phyloP scores from a whole-genome alignment of 1,139 yeast genomes.

The Waltiozyma sp. region DNA sequence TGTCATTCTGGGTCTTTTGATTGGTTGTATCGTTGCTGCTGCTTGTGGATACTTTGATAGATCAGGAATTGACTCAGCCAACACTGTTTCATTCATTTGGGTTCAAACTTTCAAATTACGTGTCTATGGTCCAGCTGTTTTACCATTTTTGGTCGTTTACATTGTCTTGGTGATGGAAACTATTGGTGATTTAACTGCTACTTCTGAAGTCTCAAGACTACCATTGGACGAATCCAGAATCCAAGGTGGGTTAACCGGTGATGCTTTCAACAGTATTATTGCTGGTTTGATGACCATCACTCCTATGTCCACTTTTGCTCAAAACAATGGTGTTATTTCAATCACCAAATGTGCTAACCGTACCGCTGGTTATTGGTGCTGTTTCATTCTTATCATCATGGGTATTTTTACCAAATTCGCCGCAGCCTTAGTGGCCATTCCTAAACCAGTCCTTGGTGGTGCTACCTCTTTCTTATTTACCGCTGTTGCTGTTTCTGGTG shows the following conservation, averaged over 20 bases:
- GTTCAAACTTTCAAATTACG: slow-evolving; percentile 66
- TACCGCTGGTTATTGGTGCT: slow-evolving; percentile 82
- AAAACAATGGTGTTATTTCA: slow-evolving; percentile 87
- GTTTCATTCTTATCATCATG: slow-evolving; percentile 72
- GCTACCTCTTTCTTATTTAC: slow-evolving; percentile 86
- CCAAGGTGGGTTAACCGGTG: slow-evolving; percentile 88
- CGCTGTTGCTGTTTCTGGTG: slow-evolving; percentile 82
- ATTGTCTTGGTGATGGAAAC: slow-evolving; percentile 61
- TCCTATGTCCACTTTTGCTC: slow-evolving; percentile 85
- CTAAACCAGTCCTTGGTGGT: slow-evolving; percentile 79
- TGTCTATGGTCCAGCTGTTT: slow-evolving; percentile 73
- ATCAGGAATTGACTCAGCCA: slow-evolving; percentile 50
- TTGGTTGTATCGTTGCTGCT: slow-evolving; percentile 88
- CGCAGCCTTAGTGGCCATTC: slow-evolving; percentile 79
- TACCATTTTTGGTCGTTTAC: slow-evolving; percentile 76
- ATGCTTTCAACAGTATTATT: slow-evolving; percentile 55
- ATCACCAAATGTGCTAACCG: slow-evolving; percentile 84
- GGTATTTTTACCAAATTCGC: slow-evolving; percentile 85
- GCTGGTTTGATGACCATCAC: slow-evolving; percentile 70
- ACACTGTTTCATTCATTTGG: slow-evolving; percentile 82
- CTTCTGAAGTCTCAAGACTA: slow-evolving; percentile 78
- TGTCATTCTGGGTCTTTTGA: slow-evolving; percentile 68
- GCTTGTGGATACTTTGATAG: slow-evolving; percentile 74
- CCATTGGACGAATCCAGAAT: slow-evolving; percentile 78
- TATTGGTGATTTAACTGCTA: slow-evolving; percentile 88